Evolutionary conservation across 139 green algal species (phyloP).

Genomic region (Coccomyxa sp.): DNA sequence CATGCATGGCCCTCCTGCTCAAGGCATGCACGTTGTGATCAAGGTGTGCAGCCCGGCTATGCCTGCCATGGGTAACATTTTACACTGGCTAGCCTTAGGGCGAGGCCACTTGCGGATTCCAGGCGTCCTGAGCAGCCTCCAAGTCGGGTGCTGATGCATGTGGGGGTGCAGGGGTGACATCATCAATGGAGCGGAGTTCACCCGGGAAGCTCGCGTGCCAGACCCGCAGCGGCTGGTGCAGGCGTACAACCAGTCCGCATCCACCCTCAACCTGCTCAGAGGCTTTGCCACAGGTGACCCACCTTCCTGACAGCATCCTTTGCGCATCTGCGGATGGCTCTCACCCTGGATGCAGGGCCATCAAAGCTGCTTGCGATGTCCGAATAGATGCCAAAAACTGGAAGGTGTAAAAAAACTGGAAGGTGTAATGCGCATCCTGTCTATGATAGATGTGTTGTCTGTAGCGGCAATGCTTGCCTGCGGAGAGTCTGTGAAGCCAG

Average conservation of each 20-base stretch:
- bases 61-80: too few species aligned
- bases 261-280: conserved; percentile 97
- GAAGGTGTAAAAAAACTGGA: not conserved
- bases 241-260: conserved; percentile 95
- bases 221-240: conserved; percentile 72
- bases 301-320: too few species aligned
- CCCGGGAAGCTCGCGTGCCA: conserved; percentile 75
- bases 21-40: not conserved
- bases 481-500: too few species aligned
- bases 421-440: not conserved
- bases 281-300: conserved; percentile 82
- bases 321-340: too few species aligned
- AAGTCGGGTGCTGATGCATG: not conserved
- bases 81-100: too few species aligned
- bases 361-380: not conserved
- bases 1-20: not conserved
- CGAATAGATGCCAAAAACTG: not conserved
- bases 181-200: conserved; percentile 97
- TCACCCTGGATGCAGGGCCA: too few species aligned
- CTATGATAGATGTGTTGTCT: too few species aligned
- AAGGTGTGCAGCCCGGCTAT: not conserved
- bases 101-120: too few species aligned
- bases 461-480: too few species aligned
- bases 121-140: not conserved
- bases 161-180: conserved; percentile 82